Percentiles rank a stretch among this genome's conserved stretches.
phyloP scores from a whole-genome alignment of 169 alveolate species.

The Cryptosporidium baileyi region DNA sequence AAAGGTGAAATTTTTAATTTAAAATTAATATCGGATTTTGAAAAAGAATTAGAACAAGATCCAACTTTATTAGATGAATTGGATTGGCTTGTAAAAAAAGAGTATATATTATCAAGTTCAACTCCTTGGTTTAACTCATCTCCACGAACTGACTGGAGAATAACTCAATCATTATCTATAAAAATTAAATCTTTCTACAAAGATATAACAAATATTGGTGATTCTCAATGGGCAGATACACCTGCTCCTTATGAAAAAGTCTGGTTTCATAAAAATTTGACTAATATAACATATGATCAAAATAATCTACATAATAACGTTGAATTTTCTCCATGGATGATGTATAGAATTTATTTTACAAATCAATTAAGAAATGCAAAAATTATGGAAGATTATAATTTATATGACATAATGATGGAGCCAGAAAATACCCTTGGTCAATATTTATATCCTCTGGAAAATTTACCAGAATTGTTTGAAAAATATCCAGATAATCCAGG shows the following conservation, averaged over 20 bases:
- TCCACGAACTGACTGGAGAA: slow-evolving; percentile 66
- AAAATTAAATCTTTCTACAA: slow-evolving; percentile 12
- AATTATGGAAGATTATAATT: neutral
- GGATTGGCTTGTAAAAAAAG: slow-evolving; percentile 60
- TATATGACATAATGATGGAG: slow-evolving; percentile 61
- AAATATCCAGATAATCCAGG: slow-evolving; percentile 21
- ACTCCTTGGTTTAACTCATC: slow-evolving; percentile 34
- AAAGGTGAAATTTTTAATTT: slow-evolving; percentile 38
- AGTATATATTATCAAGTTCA: slow-evolving; percentile 22
- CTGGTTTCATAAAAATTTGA: slow-evolving; percentile 29
- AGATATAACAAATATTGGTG: slow-evolving; percentile 65
- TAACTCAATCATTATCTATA: neutral
- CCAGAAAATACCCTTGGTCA: slow-evolving; percentile 60
- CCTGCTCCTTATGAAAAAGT: slow-evolving; percentile 47
- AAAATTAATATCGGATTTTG: neutral
- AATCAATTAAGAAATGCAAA: neutral
- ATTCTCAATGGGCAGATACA: slow-evolving; percentile 60
- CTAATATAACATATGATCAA: neutral
- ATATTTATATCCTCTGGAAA: slow-evolving; percentile 25
- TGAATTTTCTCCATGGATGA: slow-evolving; percentile 60
- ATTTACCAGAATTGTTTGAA: slow-evolving; percentile 23
- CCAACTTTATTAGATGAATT: slow-evolving; percentile 18
- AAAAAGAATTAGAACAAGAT: slow-evolving; percentile 33
- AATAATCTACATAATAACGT: neutral
- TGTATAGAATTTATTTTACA: slow-evolving; percentile 40